Percentiles rank a stretch among this genome's conserved stretches.
phyloP scores from a whole-genome alignment of 306 rosid species.

The Astragalus glycyphyllos region DNA sequence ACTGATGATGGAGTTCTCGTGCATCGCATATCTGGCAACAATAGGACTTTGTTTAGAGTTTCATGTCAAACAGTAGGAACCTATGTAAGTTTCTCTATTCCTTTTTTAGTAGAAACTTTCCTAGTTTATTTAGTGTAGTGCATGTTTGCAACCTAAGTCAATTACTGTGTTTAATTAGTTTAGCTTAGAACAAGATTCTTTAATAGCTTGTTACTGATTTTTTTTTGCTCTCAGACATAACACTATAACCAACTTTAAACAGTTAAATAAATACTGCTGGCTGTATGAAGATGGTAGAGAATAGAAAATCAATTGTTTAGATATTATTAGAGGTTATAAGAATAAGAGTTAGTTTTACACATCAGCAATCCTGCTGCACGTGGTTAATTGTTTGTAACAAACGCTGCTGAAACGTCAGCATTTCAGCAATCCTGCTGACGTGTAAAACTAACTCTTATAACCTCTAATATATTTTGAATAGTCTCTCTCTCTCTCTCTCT shows the following conservation, averaged over 20 bases:
- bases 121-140: conserved; percentile 13
- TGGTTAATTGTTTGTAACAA: no score
- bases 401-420: no score
- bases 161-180: background rate
- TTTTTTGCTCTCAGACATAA: background rate
- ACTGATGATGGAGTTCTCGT: conserved; percentile 60
- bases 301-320: conserved; percentile 12
- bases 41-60: conserved; percentile 66
- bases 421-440: no score
- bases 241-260: conserved; percentile 17
- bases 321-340: background rate
- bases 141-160: background rate
- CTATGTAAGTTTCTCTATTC: conserved; percentile 64
- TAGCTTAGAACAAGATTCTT: conserved; percentile 3
- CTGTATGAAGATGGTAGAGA: conserved; percentile 22
- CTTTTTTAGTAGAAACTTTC: conserved; percentile 37
- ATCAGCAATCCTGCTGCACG: no score
- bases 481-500: background rate
- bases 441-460: no score
- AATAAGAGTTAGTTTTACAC: no score
- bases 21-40: conserved; percentile 58
- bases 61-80: conserved; percentile 71
- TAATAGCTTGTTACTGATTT: conserved; percentile 4
- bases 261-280: background rate
- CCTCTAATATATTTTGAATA: background rate